phyloP scores from a whole-genome alignment of 1,284 basidiomycete species.

The Pholiota adiposa region DNA sequence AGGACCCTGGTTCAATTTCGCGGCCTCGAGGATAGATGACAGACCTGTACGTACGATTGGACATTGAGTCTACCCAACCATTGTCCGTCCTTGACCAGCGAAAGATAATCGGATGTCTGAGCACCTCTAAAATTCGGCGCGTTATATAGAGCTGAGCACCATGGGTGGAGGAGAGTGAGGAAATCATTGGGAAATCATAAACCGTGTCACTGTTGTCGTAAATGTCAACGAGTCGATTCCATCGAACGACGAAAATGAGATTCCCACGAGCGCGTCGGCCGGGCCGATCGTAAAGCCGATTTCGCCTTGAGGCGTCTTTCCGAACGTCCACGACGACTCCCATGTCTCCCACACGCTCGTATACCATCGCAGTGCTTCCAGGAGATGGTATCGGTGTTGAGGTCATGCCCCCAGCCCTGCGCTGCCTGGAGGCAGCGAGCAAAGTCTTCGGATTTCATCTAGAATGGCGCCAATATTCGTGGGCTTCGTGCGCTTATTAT shows the following conservation, averaged over 20 bases:
- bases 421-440: slow-evolving; percentile 40
- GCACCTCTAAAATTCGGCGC: too few relatives aligned
- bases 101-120: too few relatives aligned
- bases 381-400: slow-evolving; percentile 64
- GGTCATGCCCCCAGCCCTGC: slow-evolving; percentile 48
- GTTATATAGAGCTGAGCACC: too few relatives aligned
- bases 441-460: slow-evolving; percentile 38
- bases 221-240: too few relatives aligned
- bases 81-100: too few relatives aligned
- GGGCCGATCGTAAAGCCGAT: not conserved
- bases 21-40: not conserved
- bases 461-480: slow-evolving; percentile 36
- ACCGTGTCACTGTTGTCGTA: too few relatives aligned
- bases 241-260: too few relatives aligned
- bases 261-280: not conserved
- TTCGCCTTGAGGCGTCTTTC: not conserved
- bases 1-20: not conserved
- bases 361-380: slow-evolving; percentile 58
- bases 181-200: too few relatives aligned
- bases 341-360: slow-evolving; percentile 26
- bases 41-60: not conserved
- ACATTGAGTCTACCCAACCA: not conserved
- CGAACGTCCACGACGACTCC: not conserved
- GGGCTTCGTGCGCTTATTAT: slow-evolving; percentile 42
- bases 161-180: too few relatives aligned